A percentile compares a stretch with the other conserved stretches of the same genome.
phyloP scores from a whole-genome alignment of 768 basidiomycete species.

The Boletellus sp. region DNA sequence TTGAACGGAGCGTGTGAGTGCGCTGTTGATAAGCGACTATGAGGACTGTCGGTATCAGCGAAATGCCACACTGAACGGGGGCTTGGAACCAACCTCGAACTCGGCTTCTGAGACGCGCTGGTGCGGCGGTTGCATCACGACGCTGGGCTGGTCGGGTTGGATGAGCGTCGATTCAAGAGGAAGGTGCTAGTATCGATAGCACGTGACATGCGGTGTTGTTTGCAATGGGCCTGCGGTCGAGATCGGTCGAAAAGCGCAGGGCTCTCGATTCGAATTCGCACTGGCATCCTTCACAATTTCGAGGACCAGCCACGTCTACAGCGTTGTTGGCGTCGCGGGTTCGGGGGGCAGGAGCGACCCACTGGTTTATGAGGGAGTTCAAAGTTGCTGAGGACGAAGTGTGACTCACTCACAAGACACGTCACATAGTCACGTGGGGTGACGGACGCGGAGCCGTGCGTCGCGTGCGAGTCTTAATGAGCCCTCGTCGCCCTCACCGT shows the following conservation, averaged over 20 bases:
- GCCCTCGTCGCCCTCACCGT: not conserved
- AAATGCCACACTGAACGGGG: not conserved
- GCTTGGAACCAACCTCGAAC: conserved; percentile 19
- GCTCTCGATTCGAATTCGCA: too few species aligned
- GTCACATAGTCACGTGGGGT: conserved; percentile 17
- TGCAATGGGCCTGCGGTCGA: too few species aligned
- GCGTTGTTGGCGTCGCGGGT: too few species aligned
- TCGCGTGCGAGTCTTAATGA: conserved; percentile 9
- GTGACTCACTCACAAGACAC: not conserved
- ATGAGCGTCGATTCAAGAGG: not conserved
- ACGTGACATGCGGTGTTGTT: too few species aligned
- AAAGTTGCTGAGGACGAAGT: too few species aligned
- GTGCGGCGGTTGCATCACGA: not conserved
- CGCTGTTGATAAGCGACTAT: conserved; percentile 15
- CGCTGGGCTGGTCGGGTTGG: not conserved
- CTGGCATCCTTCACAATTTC: too few species aligned
- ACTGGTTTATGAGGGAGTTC: too few species aligned
- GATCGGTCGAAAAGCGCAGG: too few species aligned
- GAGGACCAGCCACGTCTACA: too few species aligned
- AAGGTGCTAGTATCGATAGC: too few species aligned
- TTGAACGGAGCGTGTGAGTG: conserved; percentile 9
- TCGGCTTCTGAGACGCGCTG: conserved; percentile 7
- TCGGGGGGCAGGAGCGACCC: too few species aligned
- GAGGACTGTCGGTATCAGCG: not conserved
- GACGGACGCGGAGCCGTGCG: conserved; percentile 21